Conservation (phyloP, 805 yeast genomes). For the Metschnikowia bowlesiae region DNA sequence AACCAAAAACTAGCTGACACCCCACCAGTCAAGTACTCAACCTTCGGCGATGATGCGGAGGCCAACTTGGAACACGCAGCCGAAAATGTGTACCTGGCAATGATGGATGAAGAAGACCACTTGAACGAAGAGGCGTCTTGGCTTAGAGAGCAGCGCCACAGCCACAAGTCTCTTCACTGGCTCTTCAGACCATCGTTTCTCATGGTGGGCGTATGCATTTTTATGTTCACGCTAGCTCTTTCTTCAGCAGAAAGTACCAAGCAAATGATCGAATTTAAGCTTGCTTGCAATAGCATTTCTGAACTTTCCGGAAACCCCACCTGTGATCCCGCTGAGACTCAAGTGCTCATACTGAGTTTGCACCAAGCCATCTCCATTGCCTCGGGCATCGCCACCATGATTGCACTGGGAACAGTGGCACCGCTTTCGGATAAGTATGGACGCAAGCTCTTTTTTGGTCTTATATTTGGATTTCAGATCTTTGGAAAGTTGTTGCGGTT, state of each 20-base stretch:
- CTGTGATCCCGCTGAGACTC: slow-evolving; percentile 33
- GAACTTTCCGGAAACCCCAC: slow-evolving; percentile 7
- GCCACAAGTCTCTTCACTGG: slow-evolving; percentile 47
- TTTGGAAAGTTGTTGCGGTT: slow-evolving; percentile 22
- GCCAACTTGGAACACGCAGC: slow-evolving; percentile 27
- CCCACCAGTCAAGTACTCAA: slow-evolving; percentile 4
- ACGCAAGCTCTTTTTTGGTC: slow-evolving; percentile 25
- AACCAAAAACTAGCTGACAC: not conserved
- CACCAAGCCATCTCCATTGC: slow-evolving; percentile 42
- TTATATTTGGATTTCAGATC: slow-evolving; percentile 16
- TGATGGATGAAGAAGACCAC: slow-evolving; percentile 33
- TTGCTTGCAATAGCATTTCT: slow-evolving; percentile 25
- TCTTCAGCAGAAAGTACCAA: slow-evolving; percentile 37
- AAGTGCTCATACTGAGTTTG: slow-evolving; percentile 43
- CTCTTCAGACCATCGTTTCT: slow-evolving; percentile 51
- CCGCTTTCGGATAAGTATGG: slow-evolving; percentile 37
- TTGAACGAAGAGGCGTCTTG: slow-evolving; percentile 41
- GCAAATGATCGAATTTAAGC: slow-evolving; percentile 31
- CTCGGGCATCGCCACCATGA: slow-evolving; percentile 42
- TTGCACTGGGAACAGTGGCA: slow-evolving; percentile 53
- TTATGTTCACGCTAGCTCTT: slow-evolving; percentile 41
- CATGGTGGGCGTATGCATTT: slow-evolving; percentile 42
- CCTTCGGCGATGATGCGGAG: slow-evolving; percentile 9
- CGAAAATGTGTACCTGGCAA: slow-evolving; percentile 37
- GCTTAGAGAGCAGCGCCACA: slow-evolving; percentile 45